Evolutionary conservation across 2,329 filamentous ascomycete species (phyloP), one percentile per base, ranked within the genome.

Genomic region (Monilinia vaccinii-corymbosi): DNA sequence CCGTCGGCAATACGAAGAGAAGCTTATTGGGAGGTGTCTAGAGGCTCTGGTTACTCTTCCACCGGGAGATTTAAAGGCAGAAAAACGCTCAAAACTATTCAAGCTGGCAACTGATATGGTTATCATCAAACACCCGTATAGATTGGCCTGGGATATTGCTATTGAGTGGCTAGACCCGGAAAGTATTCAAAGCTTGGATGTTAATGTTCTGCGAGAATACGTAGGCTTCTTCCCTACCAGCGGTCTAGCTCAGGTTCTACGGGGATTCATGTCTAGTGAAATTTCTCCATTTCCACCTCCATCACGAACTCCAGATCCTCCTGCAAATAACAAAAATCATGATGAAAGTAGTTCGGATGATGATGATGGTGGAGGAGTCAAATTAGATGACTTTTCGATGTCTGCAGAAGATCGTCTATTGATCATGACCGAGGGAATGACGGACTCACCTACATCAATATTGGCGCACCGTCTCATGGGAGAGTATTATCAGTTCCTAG

Each of bases 81-180:
- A 78, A 21, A 91, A 95, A 72, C 82, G 89, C 31, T 77, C 84
- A 40, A 85, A 88, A 64, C 87, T 96, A 0, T 75, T 88, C 68
- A 86, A 88, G 62, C 77, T 94, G 56, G 91, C 93, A 0, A 84
- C 86, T 64, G 94, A 93, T 63, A 96, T 99, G 89, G 93, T 99
- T 62, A 89, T 96, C 62, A 94, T 99, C 71, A 92, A 93, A 68
- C 91, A 97, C 67, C 89, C 91, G 0, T 96, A 87, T 74, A 84
- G 87, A 64, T 79, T 95, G 18, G 94, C 94, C 0, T 99, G 95
- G 95, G 87, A 91, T 68, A 87, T 97, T 62, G 82, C 88, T 34
- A 79, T 99, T 61, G 90, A 97, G 70, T 97, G 93, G 89, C 83
- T 88, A 66, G 92, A 97, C 72, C 77, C 84, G 46, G 85, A 89